Base-by-base conservation (phyloP, 2,329 filamentous ascomycete species). In the Cladosporium halotolerans region DNA sequence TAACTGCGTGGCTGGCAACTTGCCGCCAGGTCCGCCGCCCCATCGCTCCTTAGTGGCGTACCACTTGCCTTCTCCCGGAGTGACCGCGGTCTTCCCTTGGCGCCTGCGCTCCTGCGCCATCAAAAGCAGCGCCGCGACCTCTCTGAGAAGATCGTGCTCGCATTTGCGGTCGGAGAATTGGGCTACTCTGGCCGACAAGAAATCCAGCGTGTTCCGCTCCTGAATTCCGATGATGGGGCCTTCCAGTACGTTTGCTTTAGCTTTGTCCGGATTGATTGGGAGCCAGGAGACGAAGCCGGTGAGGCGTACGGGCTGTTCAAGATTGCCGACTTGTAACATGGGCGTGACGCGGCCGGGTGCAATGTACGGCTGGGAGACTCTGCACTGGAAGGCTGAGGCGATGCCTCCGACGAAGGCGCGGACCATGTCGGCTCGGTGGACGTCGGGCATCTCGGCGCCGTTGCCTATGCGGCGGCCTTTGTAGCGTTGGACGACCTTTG, bases 51-150 rank as follows among this genome's bases (percentile, higher is more conserved):
- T 72, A 2, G 69, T 74, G 2, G 79, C 78, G 79, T 79, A 85
- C 81, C 82, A 85, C 61, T 80, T 75, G 3, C 77, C 78, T 58
- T 80, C 75, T 1, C 79, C 79, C 3, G 78, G 73, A 48, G 68
- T 73, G 45, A 67, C 63, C 59, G 82, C 78, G 1, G 62, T 62
- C 50, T 68, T 71, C 0, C 79, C 80, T 60, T 84, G 74, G 48
- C 81, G 72, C n/a, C 73, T 73, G 36, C 82, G 74, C 64, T 84
- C 80, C 63, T 84, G 80, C 1, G 81, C 82, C 2, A 82, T 63
- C 16, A 81, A 70, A 11, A 85, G 68, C 66, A 83, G 69, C 1
- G 74, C 77, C 4, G 79, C 80, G 3, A 82, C 66, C 60, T 85
- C 82, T 51, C 80, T 74, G 56, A 82, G 72, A 8, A 78, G 58